Evolutionary conservation across 192 early-diverging fungal genomes (phyloP).

Genomic region (Chytriomyces hyalinus): DNA sequence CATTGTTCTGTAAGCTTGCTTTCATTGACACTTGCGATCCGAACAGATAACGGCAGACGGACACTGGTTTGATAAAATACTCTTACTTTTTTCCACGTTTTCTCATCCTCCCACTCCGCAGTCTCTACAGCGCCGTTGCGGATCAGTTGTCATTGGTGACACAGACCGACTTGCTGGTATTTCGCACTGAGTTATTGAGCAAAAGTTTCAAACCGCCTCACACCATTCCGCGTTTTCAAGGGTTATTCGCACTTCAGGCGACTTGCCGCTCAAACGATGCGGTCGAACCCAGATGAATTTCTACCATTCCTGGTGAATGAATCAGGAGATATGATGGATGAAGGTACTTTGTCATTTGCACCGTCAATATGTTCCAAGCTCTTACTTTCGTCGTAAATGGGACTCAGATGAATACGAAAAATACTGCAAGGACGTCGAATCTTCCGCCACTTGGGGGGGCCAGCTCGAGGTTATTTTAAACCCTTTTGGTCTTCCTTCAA

Average conservation of each 20-base stretch:
- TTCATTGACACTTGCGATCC: not conserved
- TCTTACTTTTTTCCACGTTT: constrained; percentile 32
- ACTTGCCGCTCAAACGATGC: constrained; percentile 81
- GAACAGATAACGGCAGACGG: constrained; percentile 81
- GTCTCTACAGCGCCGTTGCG: constrained; percentile 86
- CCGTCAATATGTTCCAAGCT: not conserved
- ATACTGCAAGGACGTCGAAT: constrained; percentile 80
- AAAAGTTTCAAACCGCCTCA: too few species aligned
- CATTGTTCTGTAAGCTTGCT: constrained; percentile 2
- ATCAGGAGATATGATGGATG: constrained; percentile 75
- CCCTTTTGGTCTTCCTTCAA: not conserved
- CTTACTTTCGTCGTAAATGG: constrained; percentile 33
- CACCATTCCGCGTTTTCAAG: constrained; percentile 1
- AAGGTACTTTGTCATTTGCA: constrained; percentile 44
- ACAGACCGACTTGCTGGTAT: constrained; percentile 56
- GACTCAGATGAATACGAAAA: constrained; percentile 66
- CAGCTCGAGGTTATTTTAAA: constrained; percentile 75
- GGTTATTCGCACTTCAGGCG: constrained; percentile 71
- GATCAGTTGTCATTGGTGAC: constrained; percentile 69
- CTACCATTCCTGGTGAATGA: constrained; percentile 84
- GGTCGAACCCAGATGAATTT: constrained; percentile 82
- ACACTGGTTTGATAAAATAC: constrained; percentile 71
- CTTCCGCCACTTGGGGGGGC: constrained; percentile 91
- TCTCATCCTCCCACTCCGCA: constrained; percentile 19
- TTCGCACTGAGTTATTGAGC: not conserved